Conservation (phyloP, 2,329 filamentous ascomycete species). For the Penicillium aurantiogriseum region DNA sequence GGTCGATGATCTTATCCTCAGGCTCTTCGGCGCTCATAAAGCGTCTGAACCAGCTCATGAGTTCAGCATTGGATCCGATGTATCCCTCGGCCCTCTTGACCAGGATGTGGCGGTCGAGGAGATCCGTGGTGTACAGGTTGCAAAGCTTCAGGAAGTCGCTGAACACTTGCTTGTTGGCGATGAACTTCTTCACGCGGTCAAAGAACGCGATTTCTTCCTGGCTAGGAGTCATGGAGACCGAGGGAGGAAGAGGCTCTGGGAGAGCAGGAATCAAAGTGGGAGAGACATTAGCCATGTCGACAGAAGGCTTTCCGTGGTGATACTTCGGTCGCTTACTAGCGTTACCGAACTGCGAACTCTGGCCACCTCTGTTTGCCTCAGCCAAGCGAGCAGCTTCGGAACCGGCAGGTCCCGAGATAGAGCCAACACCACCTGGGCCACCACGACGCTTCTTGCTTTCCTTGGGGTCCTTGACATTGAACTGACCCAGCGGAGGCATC, state of each 20-base stretch:
- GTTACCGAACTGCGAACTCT: constrained; percentile 41
- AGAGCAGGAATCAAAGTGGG: constrained; percentile 85
- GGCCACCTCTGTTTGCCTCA: constrained; percentile 36
- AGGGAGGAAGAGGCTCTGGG: constrained; percentile 81
- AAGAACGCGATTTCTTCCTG: constrained; percentile 91
- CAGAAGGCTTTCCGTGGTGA: constrained; percentile 62
- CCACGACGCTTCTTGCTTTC: constrained; percentile 86
- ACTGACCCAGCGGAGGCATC: constrained; percentile 92
- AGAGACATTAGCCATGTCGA: constrained; percentile 63
- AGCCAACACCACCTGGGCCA: constrained; percentile 44
- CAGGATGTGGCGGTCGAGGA: constrained; percentile 82
- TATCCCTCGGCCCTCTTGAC: constrained; percentile 81
- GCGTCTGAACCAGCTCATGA: constrained; percentile 83
- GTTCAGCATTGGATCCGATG: constrained; percentile 81
- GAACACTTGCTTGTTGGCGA: constrained; percentile 87
- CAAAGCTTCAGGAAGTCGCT: constrained; percentile 96
- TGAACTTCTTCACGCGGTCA: constrained; percentile 92
- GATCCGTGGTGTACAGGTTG: constrained; percentile 89
- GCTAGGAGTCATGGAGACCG: constrained; percentile 68
- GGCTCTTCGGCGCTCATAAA: constrained; percentile 74
- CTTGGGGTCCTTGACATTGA: constrained; percentile 81
- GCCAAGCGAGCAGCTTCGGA: constrained; percentile 34
- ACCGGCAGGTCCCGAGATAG: constrained; percentile 35
- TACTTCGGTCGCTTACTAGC: constrained; percentile 69
- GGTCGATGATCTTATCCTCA: constrained; percentile 74